phyloP scores from a whole-genome alignment of 169 alveolate species.

The Perkinsus chesapeaki region DNA sequence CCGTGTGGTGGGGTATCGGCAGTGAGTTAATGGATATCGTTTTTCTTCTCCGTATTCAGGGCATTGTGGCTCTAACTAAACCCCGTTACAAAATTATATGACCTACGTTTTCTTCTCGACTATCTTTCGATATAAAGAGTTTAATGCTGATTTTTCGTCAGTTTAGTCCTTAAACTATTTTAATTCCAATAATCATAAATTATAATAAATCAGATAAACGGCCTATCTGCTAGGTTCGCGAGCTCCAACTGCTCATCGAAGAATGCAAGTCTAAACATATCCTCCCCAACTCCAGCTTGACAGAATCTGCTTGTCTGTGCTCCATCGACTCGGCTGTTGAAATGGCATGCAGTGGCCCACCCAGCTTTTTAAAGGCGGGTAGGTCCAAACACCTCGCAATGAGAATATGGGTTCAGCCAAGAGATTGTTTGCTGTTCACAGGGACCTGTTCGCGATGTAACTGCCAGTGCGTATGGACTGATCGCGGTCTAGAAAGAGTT shows the following conservation, averaged over 20 bases:
- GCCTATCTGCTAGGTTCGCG: neutral
- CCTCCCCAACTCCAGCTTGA: neutral
- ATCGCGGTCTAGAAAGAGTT: neutral
- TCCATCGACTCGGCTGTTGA: neutral
- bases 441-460: neutral
- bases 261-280: neutral
- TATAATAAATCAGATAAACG: neutral
- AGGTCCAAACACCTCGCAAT: neutral
- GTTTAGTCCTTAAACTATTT: neutral
- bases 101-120: too few species aligned
- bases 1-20: neutral
- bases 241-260: neutral
- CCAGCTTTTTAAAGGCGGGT: neutral
- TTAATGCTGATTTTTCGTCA: too few species aligned
- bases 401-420: neutral
- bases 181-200: neutral
- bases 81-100: too few species aligned
- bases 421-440: neutral
- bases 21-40: neutral
- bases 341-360: neutral
- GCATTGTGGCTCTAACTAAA: neutral
- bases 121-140: too few species aligned
- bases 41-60: neutral
- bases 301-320: neutral
- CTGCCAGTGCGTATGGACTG: neutral